These are phyloP conservation scores for Ambrosiella xylebori DNA, from an alignment of 2,329 filamentous ascomycete species.

Conservation along the genomic window DNA sequence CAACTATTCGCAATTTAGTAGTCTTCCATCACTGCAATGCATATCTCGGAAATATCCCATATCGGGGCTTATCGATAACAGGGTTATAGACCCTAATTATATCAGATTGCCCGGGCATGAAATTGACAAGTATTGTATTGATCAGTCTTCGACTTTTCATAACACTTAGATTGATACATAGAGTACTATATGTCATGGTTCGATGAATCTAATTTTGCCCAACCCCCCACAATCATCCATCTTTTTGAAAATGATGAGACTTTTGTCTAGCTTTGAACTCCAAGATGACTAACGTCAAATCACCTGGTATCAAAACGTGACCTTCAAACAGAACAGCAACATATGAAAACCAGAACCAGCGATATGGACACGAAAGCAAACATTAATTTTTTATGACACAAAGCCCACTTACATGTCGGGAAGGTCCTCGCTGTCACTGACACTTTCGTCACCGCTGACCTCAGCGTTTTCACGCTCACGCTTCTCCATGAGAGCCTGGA, in stretches of 20 bases:
- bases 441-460: constrained; percentile 91
- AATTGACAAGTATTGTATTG: no score
- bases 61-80: not conserved
- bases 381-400: constrained; percentile 5
- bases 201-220: no score
- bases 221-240: no score
- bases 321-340: not conserved
- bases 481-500: constrained; percentile 98
- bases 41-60: not conserved
- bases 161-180: no score
- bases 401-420: constrained; percentile 11
- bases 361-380: not conserved
- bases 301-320: no score
- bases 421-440: constrained; percentile 77
- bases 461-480: constrained; percentile 93
- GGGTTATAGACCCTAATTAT: not conserved
- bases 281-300: no score
- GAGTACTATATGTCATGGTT: no score
- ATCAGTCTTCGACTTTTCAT: no score
- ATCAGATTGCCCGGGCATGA: not conserved
- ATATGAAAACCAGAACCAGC: not conserved
- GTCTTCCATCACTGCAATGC: not conserved
- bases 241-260: no score
- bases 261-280: no score
- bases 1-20: not conserved